phyloP scores from a whole-genome alignment of 2,329 filamentous ascomycete genomes.

The Fusarium verticillioides region DNA sequence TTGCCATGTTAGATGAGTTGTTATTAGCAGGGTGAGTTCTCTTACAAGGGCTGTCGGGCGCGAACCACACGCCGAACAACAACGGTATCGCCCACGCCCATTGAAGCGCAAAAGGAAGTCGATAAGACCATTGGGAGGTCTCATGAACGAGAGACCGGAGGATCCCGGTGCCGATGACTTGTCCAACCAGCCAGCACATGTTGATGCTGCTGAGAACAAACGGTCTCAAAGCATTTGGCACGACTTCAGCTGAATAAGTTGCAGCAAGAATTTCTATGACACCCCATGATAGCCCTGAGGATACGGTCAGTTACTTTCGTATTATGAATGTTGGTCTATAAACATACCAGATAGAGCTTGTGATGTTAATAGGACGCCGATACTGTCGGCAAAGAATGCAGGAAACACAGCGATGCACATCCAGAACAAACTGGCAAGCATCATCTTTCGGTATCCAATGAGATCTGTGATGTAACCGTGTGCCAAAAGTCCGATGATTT shows the following conservation, averaged over 20 bases:
- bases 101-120: conserved; percentile 54
- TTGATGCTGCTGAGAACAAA: conserved; percentile 55
- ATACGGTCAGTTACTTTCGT: neutral
- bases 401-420: conserved; percentile 53
- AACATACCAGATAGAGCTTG: conserved; percentile 48
- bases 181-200: conserved; percentile 56
- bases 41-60: conserved; percentile 55
- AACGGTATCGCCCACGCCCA: conserved; percentile 55
- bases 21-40: neutral
- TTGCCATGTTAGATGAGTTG: neutral
- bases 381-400: conserved; percentile 51
- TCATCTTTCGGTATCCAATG: conserved; percentile 52
- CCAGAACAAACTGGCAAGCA: conserved; percentile 51
- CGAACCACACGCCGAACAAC: conserved; percentile 49
- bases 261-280: conserved; percentile 52
- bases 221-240: conserved; percentile 46
- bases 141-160: conserved; percentile 48
- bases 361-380: conserved; percentile 48
- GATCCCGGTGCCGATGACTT: conserved; percentile 52
- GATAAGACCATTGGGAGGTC: conserved; percentile 44
- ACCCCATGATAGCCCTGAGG: conserved; percentile 48
- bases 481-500: conserved; percentile 53
- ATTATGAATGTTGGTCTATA: neutral
- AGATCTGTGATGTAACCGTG: conserved; percentile 55
- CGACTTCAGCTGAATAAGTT: conserved; percentile 54